These are phyloP conservation scores for Craspedostauros australis DNA, from an alignment of 108 stramenopile species.

Conservation along the genomic window DNA sequence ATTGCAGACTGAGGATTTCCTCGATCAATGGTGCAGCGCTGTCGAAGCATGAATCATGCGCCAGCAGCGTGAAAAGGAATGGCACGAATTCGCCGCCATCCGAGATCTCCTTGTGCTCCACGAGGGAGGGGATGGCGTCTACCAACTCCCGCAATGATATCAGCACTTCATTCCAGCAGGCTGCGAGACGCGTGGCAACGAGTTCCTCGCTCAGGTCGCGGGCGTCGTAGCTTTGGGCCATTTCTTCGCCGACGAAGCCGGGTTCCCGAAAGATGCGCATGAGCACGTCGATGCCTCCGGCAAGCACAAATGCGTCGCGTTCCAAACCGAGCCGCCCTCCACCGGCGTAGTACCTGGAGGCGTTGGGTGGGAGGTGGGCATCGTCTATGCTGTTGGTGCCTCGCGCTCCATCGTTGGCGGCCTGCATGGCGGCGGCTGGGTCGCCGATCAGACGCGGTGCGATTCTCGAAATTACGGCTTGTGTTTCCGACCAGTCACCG, in stretches of 20 bases:
- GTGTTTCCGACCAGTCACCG: constrained; percentile 54
- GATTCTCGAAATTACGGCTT: constrained; percentile 35
- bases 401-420: background rate
- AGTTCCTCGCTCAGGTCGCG: constrained; percentile 36
- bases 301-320: constrained; percentile 45
- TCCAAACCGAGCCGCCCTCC: constrained; percentile 48
- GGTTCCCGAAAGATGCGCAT: constrained; percentile 39
- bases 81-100: constrained; percentile 38
- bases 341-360: constrained; percentile 39
- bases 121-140: constrained; percentile 40
- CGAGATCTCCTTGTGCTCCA: constrained; percentile 28
- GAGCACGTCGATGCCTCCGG: constrained; percentile 37
- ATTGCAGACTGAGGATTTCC: constrained; percentile 64
- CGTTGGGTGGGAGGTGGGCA: constrained; percentile 38
- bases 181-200: constrained; percentile 28
- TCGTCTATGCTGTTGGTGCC: constrained; percentile 9
- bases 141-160: constrained; percentile 49
- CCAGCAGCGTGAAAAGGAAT: constrained; percentile 60
- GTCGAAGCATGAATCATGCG: constrained; percentile 60
- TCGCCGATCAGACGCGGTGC: constrained; percentile 56
- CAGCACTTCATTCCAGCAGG: constrained; percentile 63
- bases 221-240: constrained; percentile 39
- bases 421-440: constrained; percentile 12
- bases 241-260: constrained; percentile 43
- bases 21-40: constrained; percentile 60